phyloP scores from a whole-genome alignment of 371 early-diverging fungal species.

The Rhizomucor miehei region DNA sequence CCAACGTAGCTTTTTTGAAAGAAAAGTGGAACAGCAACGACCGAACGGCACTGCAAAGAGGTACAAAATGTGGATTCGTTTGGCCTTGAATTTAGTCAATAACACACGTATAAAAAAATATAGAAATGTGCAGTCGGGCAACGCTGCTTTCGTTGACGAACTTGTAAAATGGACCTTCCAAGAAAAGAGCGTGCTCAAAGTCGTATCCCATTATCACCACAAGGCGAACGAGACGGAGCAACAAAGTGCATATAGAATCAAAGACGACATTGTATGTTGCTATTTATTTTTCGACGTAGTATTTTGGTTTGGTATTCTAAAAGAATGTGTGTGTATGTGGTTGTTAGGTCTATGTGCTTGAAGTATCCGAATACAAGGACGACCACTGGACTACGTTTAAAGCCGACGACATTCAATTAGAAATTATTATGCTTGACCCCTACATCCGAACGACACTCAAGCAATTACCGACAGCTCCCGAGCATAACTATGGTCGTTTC shows the following conservation, averaged over 20 bases:
- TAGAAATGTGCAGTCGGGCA: constrained; percentile 49
- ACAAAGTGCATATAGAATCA: constrained; percentile 80
- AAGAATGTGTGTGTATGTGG: constrained; percentile 1
- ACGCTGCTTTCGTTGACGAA: constrained; percentile 69
- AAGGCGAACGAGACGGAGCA: constrained; percentile 63
- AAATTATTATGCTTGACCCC: constrained; percentile 95
- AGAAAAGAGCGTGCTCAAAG: constrained; percentile 85
- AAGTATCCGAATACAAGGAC: constrained; percentile 73
- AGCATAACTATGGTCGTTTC: constrained; percentile 41
- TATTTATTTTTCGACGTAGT: not conserved
- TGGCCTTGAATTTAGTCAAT: not conserved
- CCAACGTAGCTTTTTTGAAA: constrained; percentile 15
- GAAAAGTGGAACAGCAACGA: constrained; percentile 18
- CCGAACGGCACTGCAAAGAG: constrained; percentile 19
- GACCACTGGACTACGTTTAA: constrained; percentile 82
- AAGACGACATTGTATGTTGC: constrained; percentile 80
- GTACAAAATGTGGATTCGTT: constrained; percentile 5
- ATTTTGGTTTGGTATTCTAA: not conserved
- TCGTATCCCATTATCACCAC: constrained; percentile 63
- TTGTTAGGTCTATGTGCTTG: constrained; percentile 78
- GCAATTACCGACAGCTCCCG: constrained; percentile 27
- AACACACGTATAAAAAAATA: not conserved
- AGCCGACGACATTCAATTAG: constrained; percentile 81
- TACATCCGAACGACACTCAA: constrained; percentile 85
- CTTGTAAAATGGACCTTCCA: constrained; percentile 90